Evolutionary conservation across 257 asterid genomes (phyloP), one percentile per base, ranked within the genome.

Genomic region (Solanum dulcamara): DNA sequence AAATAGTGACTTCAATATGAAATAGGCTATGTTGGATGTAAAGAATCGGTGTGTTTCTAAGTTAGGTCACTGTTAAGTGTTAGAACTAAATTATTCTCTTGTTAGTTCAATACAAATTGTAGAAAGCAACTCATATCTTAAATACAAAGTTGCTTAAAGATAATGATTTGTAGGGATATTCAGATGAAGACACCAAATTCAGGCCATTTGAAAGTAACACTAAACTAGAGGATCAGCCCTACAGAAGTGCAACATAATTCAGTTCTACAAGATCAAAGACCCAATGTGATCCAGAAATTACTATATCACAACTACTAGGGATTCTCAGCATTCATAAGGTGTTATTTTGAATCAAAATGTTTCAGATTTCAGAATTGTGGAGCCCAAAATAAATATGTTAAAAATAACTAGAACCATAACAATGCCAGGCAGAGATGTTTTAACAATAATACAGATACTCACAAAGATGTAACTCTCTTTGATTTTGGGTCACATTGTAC

Each of bases 391-490:
- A 46, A 42, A 30, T n/a, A 40, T 48, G 83, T 28, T 13, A 28
- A 79, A 79, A 28, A 28, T 48, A 79, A 79, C 83, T 15, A 48
- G 44, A 79, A 48, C 64, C 83, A 9, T 59, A 48, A 48, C 17
- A 79, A 48, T 48, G 44, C 18, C 64, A 79, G 18, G 83, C 64
- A 79, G 18, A 79, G 64, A 79, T 48, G 80, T 32, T 48, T 83
- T 84, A n/a, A 46, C 26, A 30, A 84, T 32, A 68, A 67, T 46
- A 84, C 33, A 53, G 55, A 46, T 30, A 84, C 86, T 84, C 67
- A 84, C 86, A 84, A 50, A 40, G 86, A 84, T n/a, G 67, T 68
- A 84, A 84, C 86, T 66, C 81, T 55, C 55, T 84, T 84, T 72
- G 86, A 84, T 48, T 84, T 84, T 68, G 53, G 13, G 86, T 84